Percentiles rank a stretch among this genome's conserved stretches.
phyloP scores from a whole-genome alignment of 2,329 filamentous ascomycete genomes.

The Pseudocercospora eumusae region DNA sequence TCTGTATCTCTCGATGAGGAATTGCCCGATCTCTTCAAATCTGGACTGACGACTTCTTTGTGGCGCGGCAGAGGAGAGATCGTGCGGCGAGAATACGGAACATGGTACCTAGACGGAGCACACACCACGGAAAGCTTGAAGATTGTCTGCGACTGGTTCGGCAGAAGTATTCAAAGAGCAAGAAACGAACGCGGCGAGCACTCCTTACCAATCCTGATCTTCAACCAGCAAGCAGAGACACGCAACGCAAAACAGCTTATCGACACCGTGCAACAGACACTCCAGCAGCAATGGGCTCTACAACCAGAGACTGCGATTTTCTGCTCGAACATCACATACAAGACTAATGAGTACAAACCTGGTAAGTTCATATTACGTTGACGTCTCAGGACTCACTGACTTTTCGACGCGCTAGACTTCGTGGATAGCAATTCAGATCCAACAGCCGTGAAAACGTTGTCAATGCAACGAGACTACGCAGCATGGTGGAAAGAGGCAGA shows the following conservation, averaged over 20 bases:
- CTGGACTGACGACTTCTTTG: neutral
- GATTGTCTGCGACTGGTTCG: slow-evolving; percentile 5
- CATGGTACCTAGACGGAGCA: slow-evolving; percentile 3
- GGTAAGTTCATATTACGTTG: neutral
- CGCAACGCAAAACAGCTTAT: neutral
- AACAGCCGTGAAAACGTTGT: neutral
- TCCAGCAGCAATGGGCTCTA: neutral
- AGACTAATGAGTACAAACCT: neutral
- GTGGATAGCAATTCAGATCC: neutral
- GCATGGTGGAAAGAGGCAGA: neutral
- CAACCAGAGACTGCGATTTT: neutral
- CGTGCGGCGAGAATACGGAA: neutral
- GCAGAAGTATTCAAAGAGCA: neutral
- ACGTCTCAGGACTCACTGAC: neutral
- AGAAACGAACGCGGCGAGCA: neutral
- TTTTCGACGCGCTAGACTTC: neutral
- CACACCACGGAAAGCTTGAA: slow-evolving; percentile 1
- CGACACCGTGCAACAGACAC: neutral
- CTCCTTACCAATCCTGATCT: neutral
- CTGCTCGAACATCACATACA: neutral
- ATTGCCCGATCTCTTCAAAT: neutral
- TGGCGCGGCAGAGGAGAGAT: slow-evolving; percentile 7
- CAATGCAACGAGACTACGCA: neutral
- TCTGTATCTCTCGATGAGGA: neutral
- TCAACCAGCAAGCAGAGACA: neutral